Evolutionary conservation across 495 filamentous ascomycete species (phyloP), one percentile per base, ranked within the genome.

Genomic region (Hyaloscypha variabilis): DNA sequence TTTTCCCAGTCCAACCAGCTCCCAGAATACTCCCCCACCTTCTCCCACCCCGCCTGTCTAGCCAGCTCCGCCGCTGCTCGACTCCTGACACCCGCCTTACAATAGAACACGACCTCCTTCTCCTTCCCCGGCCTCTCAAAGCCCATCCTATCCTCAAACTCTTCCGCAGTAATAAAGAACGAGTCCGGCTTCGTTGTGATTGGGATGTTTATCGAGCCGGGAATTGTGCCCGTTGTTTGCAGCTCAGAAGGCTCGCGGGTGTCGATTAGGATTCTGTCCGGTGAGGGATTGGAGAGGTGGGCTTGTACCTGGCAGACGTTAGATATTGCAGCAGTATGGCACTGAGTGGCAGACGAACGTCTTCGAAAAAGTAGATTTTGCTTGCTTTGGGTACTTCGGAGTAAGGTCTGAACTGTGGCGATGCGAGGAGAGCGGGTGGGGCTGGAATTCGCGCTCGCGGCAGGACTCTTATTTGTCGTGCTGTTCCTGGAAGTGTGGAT

Each of bases 1-100:
- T 73, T 82, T 67, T 79, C 81, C 94, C 94, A 99, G 77, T 97
- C 94, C 68, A 90, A 54, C 93, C 92, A 97, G 78, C 91, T 95
- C 8, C 95, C 94, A 8, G 82, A 80, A 78, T 95, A 97, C 80
- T 97, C 93, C 42, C 87, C 88, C 0, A 94, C 81, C 36, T 80
- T 83, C 36, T 79, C 76, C 83, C 90, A 97, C 26, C 95, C 94
- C 14, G 86, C 87, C 76, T 89, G 83, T 57, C 79, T 78, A 57
- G 94, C 94, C 78, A 97, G 74, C 72, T 87, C 82, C 26, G 94
- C 93, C n/a, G 94, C 94, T 4, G 90, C 85, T 24, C 81, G 75
- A 70, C 90, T 90, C 75, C 95, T 83, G 63, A 97, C 92, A 2
- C 95, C 95, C 0, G 92, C 87, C 78, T 91, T 94, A 76, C 95